Base-by-base conservation (phyloP, 2,329 filamentous ascomycete species). In the Fusarium gaditjirri region DNA sequence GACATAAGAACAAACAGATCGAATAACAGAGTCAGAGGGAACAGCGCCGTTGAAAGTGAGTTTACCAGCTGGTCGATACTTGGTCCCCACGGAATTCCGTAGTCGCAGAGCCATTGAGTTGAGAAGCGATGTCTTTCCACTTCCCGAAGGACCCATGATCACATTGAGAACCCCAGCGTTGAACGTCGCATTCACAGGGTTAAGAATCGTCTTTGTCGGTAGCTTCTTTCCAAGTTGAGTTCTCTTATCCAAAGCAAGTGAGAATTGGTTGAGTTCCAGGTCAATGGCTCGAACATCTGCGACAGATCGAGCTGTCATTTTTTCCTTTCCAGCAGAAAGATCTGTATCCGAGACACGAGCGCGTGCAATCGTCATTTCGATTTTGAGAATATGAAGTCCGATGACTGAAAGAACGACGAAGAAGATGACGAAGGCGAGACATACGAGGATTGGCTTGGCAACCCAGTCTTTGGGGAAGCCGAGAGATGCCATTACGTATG, bases 111-210 rank as follows among this genome's bases (percentile, higher is more conserved):
- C 91, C 87, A 95, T 92, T 3, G 90, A 86, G 76, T 93, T 94
- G 16, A 94, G 84, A 2, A 94, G 83, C 1, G 91, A 92, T 0
- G 92, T 94, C 79, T 95, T 95, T 2, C 93, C 93, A 49, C 89
- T 92, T 0, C 93, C 93, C 0, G 92, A 94, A 0, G 93, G 93
- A 0, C 93, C 93, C 92, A 94, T 94, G 71, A 95, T 93, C 29
- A 94, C 87, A 70, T 94, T 94, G 19, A 95, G 78, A 19, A 87
- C 84, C 1, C 92, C 92, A 0, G 93, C 88, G 50, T 89, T 85
- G 72, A 95, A 94, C 0, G 87, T 89, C 0, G 91, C 84, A 3
- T 86, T 90, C 17, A 94, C 85, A 0, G 91, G 91, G 60, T 91
- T 86, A 19, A 95, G 81, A 16, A 95, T 94, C 0, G 81, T 85